phyloP scores from a whole-genome alignment of 805 yeast species.

The Candida silvicultrix region DNA sequence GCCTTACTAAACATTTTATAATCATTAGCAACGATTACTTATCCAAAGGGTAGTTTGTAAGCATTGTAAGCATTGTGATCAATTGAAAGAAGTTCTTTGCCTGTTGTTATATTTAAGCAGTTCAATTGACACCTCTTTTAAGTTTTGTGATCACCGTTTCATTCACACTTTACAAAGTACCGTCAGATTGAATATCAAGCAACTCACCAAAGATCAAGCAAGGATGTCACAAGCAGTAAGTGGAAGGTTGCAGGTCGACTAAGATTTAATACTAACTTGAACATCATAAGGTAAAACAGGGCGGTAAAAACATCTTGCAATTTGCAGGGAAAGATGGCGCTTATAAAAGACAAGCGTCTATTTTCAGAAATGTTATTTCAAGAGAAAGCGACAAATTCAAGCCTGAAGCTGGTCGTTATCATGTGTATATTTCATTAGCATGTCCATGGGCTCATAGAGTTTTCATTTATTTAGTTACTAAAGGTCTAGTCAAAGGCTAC shows the following conservation, averaged over 20 bases:
- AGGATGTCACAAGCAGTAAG: constrained; percentile 11
- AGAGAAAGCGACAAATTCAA: constrained; percentile 54
- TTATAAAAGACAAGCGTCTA: constrained; percentile 44
- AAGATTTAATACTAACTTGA: constrained; percentile 7
- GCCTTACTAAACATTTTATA: neutral
- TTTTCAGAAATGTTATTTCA: constrained; percentile 61
- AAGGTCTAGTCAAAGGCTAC: constrained; percentile 55
- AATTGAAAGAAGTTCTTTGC: too few relatives aligned
- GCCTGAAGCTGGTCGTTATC: constrained; percentile 79
- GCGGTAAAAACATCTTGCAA: constrained; percentile 34
- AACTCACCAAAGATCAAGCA: too few relatives aligned
- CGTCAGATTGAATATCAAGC: too few relatives aligned
- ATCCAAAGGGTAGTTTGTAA: too few relatives aligned
- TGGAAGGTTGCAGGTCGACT: too few relatives aligned
- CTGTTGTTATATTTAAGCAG: too few relatives aligned
- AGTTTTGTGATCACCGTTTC: too few relatives aligned
- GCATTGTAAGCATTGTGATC: too few relatives aligned
- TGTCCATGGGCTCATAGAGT: constrained; percentile 97
- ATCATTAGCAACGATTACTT: neutral
- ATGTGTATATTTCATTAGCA: constrained; percentile 78
- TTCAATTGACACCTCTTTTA: too few relatives aligned
- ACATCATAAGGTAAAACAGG: constrained; percentile 9
- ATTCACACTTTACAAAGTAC: too few relatives aligned
- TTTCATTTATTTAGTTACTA: constrained; percentile 62
- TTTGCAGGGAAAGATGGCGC: constrained; percentile 50